phyloP scores from a whole-genome alignment of 805 yeast species.

The Spathaspora passalidarum region DNA sequence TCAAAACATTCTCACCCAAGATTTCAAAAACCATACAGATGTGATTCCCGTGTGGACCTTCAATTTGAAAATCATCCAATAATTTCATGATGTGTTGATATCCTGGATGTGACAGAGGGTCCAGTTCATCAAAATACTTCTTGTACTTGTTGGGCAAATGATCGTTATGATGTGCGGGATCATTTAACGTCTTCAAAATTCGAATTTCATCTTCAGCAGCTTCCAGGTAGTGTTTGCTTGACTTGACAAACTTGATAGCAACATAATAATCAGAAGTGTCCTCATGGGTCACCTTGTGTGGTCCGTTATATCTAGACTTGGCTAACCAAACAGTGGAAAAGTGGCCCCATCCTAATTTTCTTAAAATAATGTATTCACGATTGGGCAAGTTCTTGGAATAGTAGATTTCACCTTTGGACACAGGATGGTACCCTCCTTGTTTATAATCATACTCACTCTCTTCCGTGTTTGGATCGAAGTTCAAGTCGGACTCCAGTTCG shows the following conservation, averaged over 20 bases:
- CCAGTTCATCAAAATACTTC: conserved; percentile 10
- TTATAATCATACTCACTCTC: conserved; percentile 53
- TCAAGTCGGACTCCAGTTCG: conserved; percentile 25
- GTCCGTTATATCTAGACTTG: conserved; percentile 9
- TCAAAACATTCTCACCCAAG: conserved; percentile 57
- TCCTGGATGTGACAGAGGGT: conserved; percentile 43
- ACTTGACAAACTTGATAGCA: conserved; percentile 61
- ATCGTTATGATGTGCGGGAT: conserved; percentile 15
- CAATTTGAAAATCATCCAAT: conserved; percentile 52
- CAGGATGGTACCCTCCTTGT: conserved; percentile 66
- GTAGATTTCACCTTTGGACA: conserved; percentile 52
- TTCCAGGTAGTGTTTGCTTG: conserved; percentile 50
- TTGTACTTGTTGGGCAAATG: conserved; percentile 11
- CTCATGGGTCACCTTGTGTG: conserved; percentile 10
- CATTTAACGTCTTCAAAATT: conserved; percentile 38
- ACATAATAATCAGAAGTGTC: conserved; percentile 46
- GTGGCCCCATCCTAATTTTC: conserved; percentile 72
- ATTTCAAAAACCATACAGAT: conserved; percentile 68
- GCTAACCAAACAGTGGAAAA: conserved; percentile 74
- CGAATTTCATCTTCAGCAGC: conserved; percentile 66
- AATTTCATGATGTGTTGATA: conserved; percentile 50
- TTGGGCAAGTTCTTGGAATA: conserved; percentile 34
- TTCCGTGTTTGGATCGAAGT: conserved; percentile 35
- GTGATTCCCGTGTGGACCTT: conserved; percentile 63
- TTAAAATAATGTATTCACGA: conserved; percentile 42